These are phyloP conservation scores for Cryptosporidium xiaoi DNA, from an alignment of 169 alveolate genomes.

Conservation along the genomic window DNA sequence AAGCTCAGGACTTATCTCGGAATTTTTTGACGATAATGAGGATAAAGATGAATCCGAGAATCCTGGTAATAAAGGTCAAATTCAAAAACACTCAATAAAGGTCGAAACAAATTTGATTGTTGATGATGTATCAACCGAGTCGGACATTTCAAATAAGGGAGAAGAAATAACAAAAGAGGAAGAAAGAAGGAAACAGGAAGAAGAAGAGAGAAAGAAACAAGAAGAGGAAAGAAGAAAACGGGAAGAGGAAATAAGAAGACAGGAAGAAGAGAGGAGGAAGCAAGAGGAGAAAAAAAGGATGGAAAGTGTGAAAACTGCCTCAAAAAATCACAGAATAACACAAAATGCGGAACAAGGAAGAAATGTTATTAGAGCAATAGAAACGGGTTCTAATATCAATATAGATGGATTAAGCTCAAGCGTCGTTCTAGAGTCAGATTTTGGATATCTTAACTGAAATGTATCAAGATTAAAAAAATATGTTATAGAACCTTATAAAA, in stretches of 20 bases:
- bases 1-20: neutral
- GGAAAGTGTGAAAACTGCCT: neutral
- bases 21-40: conserved; percentile 29
- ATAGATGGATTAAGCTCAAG: conserved; percentile 53
- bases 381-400: neutral
- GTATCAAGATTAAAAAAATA: neutral
- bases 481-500: neutral
- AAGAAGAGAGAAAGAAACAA: conserved; percentile 10
- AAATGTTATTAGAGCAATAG: neutral
- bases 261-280: neutral
- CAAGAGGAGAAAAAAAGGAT: neutral
- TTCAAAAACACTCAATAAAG: neutral
- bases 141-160: neutral
- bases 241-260: neutral
- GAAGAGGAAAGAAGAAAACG: neutral
- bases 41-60: conserved; percentile 10
- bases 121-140: neutral
- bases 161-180: neutral
- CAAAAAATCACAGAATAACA: neutral
- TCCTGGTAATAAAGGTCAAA: neutral
- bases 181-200: neutral
- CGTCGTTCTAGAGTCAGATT: conserved; percentile 18
- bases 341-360: neutral
- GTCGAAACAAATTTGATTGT: neutral
- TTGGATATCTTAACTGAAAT: conserved; percentile 1